Conservation (phyloP, 306 rosid species). For the cucumber (Cucumis sativus) region DNA sequence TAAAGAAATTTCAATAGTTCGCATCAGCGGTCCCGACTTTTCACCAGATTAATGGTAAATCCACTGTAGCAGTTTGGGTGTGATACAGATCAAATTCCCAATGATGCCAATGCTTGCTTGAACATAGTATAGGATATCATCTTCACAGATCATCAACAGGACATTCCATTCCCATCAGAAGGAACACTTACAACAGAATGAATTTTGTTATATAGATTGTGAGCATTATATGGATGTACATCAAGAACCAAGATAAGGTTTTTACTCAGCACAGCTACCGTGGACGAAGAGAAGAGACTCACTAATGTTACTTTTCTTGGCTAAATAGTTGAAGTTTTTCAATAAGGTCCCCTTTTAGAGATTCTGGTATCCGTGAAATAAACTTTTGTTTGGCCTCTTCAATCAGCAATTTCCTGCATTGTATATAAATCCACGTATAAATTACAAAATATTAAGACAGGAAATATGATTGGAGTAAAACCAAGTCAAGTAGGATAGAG, state of each 20-base stretch:
- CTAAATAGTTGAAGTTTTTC: slow-evolving; percentile 40
- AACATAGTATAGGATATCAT: not conserved
- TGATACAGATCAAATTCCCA: not conserved
- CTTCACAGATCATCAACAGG: not conserved
- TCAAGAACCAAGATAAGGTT: not conserved
- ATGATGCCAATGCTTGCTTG: not conserved
- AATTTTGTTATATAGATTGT: slow-evolving; percentile 7
- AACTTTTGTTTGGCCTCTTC: slow-evolving; percentile 39
- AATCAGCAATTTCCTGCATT: slow-evolving; percentile 56
- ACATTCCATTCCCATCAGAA: not conserved
- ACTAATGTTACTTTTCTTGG: slow-evolving; percentile 29
- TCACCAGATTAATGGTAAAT: slow-evolving; percentile 9
- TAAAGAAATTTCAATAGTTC: slow-evolving; percentile 21
- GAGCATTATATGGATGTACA: not conserved
- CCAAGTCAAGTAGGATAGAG: not conserved
- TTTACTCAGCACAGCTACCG: slow-evolving; percentile 1
- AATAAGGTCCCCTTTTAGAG: slow-evolving; percentile 50
- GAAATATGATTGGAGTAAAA: not conserved
- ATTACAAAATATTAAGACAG: not conserved
- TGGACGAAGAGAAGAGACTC: slow-evolving; percentile 13
- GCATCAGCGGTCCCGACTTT: slow-evolving; percentile 18
- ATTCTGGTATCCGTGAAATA: slow-evolving; percentile 47
- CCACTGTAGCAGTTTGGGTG: not conserved
- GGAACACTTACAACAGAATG: not conserved
- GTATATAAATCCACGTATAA: not conserved